Base-by-base conservation (phyloP, 2,329 filamentous ascomycete genomes). In the Cordyceps tenuipes region DNA sequence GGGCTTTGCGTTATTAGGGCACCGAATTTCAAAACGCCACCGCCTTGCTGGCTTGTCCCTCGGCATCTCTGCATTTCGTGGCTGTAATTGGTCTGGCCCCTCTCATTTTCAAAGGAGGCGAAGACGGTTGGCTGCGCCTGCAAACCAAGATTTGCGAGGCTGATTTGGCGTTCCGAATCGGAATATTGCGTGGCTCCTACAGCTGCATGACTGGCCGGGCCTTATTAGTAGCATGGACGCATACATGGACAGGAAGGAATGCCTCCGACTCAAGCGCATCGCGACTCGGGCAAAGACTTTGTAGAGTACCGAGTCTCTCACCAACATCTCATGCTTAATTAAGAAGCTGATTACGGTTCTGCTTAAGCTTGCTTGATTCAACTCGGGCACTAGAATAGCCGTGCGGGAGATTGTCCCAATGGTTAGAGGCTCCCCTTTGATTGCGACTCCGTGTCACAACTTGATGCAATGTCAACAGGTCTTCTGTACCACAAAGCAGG, bases 1-100 rank as follows among this genome's bases (percentile, higher is more conserved):
- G 44, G 44, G 49, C 57, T 43, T 44, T 48, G 31, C 34, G 15
- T 53, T 50, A 59, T 53, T 50, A 59, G 48, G 57, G 57, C 49
- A 36, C 50, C 39, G 29, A 5, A 31, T 31, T 54, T 53, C 39
- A 53, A 54, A 52, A 49, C 50, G 58, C 58, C 58, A 55, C 58
- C 46, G 31, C 39, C 58, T 43, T 26, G 51, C 41, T 48, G 56
- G 56, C 39, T 55, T 60, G 58, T 50, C 46, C 58, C 58, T 54
- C 58, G 58, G 58, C 57, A 59, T 23, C 51, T 48, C 34, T 34
- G n/a, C 23, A 31, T 43, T 34, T 39, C 41, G 54, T 44, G 46
- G 54, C 55, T 43, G 55, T 41, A 31, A 34, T 49, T 19, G 29
- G 51, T 44, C 31, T 21, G 44, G 21, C 17, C 39, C 31, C 57